Evolutionary conservation across 306 rosid genomes (phyloP), one percentile per base, ranked within the genome.

Genomic region (Bauhinia variegata): DNA sequence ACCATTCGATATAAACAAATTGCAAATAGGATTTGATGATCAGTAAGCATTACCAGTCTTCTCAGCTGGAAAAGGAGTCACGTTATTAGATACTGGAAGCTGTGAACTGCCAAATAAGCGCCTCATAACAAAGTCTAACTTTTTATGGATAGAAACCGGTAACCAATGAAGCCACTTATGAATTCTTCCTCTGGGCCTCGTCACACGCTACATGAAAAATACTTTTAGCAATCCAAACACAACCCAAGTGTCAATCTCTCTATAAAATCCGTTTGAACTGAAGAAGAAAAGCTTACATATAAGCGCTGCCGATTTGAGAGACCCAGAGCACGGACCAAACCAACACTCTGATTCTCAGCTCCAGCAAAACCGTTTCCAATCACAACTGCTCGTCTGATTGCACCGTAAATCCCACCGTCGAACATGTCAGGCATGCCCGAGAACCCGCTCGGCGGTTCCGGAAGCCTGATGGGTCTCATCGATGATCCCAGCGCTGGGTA

Each of bases 291-390:
- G 73, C 88, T 81, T 78, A 93, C 97, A 74, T 38, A 83, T 42
- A 90, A 52, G 28, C 79, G 76, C 6, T 80, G 86, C 42, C 79
- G 85, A 61, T 74, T 80, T 28, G 78, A 84, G 79, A 93, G 80
- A 52, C 97, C 97, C 5, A 93, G 89, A 78, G 96, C 90, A 39
- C 97, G 90, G 60, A 88, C 86, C 76, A 90, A 72, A 7, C 99
- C 99, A 17, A 93, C 33, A 78, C 96, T 63, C 82, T 88, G 97
- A 76, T 86, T 90, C 82, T 93, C 99, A 1, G 99, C 85, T 16
- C 96, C 99, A 14, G 96, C 87, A 63, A 86, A 87, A 37, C 99
- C 96, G 42, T 93, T 90, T 42, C 99, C 92, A 60, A 90, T 86
- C 3, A 90, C 77, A n/a, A 90, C 77, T 4, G 87, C 96, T 63